These are phyloP conservation scores for Fulvia fulva DNA, from an alignment of 2,329 filamentous ascomycete species.

Conservation along the genomic window DNA sequence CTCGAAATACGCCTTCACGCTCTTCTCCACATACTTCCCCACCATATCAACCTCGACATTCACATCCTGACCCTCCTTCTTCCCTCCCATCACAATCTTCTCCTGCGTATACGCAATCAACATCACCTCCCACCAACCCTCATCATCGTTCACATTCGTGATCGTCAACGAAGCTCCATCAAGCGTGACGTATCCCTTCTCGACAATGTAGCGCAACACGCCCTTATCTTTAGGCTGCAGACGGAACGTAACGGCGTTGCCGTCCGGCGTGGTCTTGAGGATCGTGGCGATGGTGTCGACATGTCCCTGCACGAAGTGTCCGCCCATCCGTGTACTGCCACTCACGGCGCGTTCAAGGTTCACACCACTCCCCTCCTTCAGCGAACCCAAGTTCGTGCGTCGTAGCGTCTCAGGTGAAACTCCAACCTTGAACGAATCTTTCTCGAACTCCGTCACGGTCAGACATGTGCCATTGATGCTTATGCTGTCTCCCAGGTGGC, in stretches of 20 bases:
- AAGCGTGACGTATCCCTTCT: conserved; percentile 92
- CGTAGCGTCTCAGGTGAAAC: conserved; percentile 94
- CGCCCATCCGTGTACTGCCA: conserved; percentile 90
- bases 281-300: conserved; percentile 87
- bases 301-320: conserved; percentile 96
- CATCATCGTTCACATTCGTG: conserved; percentile 77
- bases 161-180: conserved; percentile 94
- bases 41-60: conserved; percentile 93
- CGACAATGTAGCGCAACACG: conserved; percentile 82
- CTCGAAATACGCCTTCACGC: conserved; percentile 73
- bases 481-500: conserved; percentile 87
- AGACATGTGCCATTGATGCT: conserved; percentile 93
- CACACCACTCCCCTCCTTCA: conserved; percentile 64
- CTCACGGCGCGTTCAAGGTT: conserved; percentile 94
- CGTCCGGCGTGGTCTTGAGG: conserved; percentile 68
- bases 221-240: conserved; percentile 66
- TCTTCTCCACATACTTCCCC: conserved; percentile 85
- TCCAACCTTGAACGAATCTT: conserved; percentile 75
- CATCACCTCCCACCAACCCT: conserved; percentile 94
- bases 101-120: conserved; percentile 95
- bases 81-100: conserved; percentile 76
- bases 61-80: conserved; percentile 74
- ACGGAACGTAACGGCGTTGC: conserved; percentile 84
- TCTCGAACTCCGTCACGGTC: conserved; percentile 73
- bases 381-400: conserved; percentile 83